phyloP scores from a whole-genome alignment of 208 protist genomes.

The Blechomonas ayalai region DNA sequence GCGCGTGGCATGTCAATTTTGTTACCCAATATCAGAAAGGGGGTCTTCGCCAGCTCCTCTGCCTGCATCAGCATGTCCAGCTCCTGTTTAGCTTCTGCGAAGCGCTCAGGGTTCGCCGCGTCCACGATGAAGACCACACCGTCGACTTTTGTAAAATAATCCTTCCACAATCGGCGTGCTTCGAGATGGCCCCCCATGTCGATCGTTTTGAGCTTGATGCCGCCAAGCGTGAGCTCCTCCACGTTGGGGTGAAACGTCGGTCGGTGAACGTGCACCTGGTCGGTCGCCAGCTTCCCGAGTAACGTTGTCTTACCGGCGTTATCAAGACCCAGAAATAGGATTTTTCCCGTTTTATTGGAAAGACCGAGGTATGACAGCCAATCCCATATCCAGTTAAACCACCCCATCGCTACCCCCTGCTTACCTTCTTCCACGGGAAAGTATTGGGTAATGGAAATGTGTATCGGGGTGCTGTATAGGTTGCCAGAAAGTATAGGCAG shows the following conservation, averaged over 20 bases:
- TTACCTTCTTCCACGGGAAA: too few species aligned
- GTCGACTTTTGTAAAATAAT: conserved; percentile 99
- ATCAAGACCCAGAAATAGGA: conserved; percentile 99
- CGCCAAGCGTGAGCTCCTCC: conserved; percentile 97
- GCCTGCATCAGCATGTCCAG: conserved; percentile 94
- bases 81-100: conserved; percentile 94
- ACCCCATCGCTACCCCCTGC: conserved; percentile 61
- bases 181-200: conserved; percentile 98
- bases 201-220: conserved; percentile 98
- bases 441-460: too few species aligned
- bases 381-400: conserved; percentile 92
- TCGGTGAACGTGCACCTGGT: conserved; percentile 84
- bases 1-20: conserved; percentile 98
- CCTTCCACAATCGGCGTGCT: conserved; percentile 96
- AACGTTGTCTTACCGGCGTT: conserved; percentile 99
- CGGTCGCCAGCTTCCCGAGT: conserved; percentile 91
- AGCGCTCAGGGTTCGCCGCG: conserved; percentile 92
- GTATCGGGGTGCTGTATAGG: too few species aligned
- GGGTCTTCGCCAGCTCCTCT: conserved; percentile 93
- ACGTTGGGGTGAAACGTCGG: conserved; percentile 91
- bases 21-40: conserved; percentile 99
- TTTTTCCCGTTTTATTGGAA: conserved; percentile 88
- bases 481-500: too few species aligned
- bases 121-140: conserved; percentile 99
- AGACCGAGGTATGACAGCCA: conserved; percentile 90